Evolutionary conservation across 306 rosid species (phyloP).

Genomic region (Mimosa bimucronata): DNA sequence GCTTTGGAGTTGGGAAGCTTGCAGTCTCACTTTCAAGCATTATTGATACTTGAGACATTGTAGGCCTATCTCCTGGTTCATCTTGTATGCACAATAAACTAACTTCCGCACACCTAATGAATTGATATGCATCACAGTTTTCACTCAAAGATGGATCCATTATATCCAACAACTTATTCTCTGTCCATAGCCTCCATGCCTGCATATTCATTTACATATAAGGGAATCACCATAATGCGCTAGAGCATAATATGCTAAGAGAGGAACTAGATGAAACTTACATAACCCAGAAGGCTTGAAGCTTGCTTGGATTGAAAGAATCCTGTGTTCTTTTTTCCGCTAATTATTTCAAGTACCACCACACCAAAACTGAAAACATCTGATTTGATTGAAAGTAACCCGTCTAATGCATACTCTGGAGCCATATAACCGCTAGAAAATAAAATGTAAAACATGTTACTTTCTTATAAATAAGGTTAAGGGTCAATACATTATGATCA

Average conservation of each 20-base stretch:
- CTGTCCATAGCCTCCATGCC: constrained; percentile 51
- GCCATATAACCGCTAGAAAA: constrained; percentile 52
- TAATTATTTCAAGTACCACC: constrained; percentile 53
- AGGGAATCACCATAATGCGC: not conserved
- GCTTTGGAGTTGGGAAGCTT: constrained; percentile 39
- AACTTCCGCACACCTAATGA: constrained; percentile 38
- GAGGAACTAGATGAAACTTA: constrained; percentile 19
- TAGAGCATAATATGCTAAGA: not conserved
- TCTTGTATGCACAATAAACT: constrained; percentile 52
- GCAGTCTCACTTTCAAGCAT: constrained; percentile 40
- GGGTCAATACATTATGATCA: too few species aligned
- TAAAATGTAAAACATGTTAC: not conserved
- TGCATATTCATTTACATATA: constrained; percentile 1
- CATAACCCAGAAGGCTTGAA: constrained; percentile 52
- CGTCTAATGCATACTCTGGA: constrained; percentile 43
- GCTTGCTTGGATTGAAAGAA: constrained; percentile 37
- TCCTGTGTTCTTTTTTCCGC: constrained; percentile 51
- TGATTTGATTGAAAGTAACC: constrained; percentile 51
- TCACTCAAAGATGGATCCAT: constrained; percentile 42
- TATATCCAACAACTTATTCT: constrained; percentile 41
- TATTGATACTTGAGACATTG: constrained; percentile 38
- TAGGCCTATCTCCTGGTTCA: constrained; percentile 49
- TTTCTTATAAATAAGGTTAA: not conserved
- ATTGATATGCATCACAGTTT: constrained; percentile 38
- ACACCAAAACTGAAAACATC: constrained; percentile 58